Base-by-base conservation (phyloP, 495 filamentous ascomycete genomes). In the Cenococcum geophilum region DNA sequence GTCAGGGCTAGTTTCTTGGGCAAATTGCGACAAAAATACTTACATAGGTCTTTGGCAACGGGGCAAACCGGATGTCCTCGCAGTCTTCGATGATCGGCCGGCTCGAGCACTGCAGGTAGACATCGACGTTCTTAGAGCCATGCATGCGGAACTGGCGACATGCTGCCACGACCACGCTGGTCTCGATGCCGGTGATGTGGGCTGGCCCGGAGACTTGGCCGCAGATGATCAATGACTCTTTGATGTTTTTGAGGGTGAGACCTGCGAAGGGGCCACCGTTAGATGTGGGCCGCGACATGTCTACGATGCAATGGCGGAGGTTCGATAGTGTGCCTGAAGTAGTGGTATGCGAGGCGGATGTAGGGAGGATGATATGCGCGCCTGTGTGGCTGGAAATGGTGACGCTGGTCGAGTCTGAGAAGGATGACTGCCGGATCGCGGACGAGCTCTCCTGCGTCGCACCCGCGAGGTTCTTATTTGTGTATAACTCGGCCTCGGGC, bases 51-150 rank as follows among this genome's bases (percentile, higher is more conserved):
- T 76, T 76, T 0, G 88, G 89, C 23, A 92, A 77, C 23, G 86
- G 83, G 8, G 89, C 85, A 72, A 98, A 97, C 40, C 86, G 77
- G 68, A 99, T 79, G 47, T 78, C 79, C 40, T 73, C 81, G 67
- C 92, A 97, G 62, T 91, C 86, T 72, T 99, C 95, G 54, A 99
- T 92, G 63, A 99, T 95, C 1, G 95, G 95, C 58, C 89, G 83
- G 68, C 89, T 93, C 0, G 78, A 76, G 67, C 87, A 91, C 57
- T 84, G 82, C 48, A 97, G 78, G 71, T 96, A 97, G 36, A 99
- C 76, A 59, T 89, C 84, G 11, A 91, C 85, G 55, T 89, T 79
- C 32, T 75, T 77, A 68, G 89, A 93, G 57, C 91, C 84, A 65
- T 99, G 95, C 78, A 99, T 91, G 18, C 95, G 82, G 67, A 96